Evolutionary conservation across 2,329 filamentous ascomycete species (phyloP).

Genomic region (Aureobasidium namibiae): DNA sequence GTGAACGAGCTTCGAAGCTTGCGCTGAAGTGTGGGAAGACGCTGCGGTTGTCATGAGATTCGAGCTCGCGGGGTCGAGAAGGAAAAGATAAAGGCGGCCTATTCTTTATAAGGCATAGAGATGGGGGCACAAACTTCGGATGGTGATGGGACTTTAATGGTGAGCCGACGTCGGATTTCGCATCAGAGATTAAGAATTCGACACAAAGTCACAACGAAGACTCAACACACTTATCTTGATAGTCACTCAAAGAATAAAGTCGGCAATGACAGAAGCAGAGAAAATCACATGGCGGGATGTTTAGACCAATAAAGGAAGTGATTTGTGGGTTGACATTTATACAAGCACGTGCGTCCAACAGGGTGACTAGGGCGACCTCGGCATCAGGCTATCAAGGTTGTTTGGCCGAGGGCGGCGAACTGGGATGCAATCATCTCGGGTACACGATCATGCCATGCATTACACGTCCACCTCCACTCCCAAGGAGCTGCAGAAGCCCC

Average conservation of each 20-base stretch:
- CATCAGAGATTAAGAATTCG: too few relatives aligned
- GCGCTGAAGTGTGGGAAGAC: not conserved
- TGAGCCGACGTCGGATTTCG: too few relatives aligned
- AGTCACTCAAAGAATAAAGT: too few relatives aligned
- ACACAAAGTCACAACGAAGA: too few relatives aligned
- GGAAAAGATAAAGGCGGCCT: not conserved
- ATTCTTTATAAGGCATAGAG: too few relatives aligned
- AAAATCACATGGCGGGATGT: too few relatives aligned
- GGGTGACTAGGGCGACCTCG: constrained; percentile 4
- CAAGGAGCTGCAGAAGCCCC: not conserved
- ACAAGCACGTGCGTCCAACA: not conserved
- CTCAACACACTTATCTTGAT: too few relatives aligned
- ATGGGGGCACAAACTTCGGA: too few relatives aligned
- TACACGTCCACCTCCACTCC: not conserved
- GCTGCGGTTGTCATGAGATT: not conserved
- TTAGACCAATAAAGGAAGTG: not conserved
- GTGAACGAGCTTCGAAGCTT: not conserved
- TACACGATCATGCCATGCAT: constrained; percentile 8
- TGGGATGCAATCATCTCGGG: not conserved
- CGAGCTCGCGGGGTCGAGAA: not conserved
- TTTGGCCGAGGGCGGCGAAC: constrained; percentile 5
- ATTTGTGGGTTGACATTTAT: not conserved
- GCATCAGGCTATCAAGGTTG: constrained; percentile 9
- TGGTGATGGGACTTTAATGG: too few relatives aligned
- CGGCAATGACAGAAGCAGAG: too few relatives aligned